Evolutionary conservation across 1,284 basidiomycete genomes (phyloP), one percentile per base, ranked within the genome.

Genomic region (Somion occarium): DNA sequence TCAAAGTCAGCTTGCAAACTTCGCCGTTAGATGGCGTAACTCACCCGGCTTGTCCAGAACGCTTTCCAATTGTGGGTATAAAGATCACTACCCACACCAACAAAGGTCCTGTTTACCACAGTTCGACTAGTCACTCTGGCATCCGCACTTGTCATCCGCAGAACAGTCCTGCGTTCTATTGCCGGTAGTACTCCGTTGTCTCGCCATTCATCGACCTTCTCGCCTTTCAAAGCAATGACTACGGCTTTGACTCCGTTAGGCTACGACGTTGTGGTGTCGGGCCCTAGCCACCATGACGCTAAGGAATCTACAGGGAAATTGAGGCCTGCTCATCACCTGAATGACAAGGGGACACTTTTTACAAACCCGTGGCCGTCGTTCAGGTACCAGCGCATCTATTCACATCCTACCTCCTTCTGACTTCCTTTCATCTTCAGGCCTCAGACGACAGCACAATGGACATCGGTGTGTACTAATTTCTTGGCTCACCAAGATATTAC

Each of bases 291-390:
- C 7, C 39, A 15, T 5, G 9, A 7, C 19, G 13, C 19, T 19
- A 5, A 15, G 20, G 39, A 41, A 18, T 7, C 39, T 7, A 22
- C 7, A 22, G 18, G 18, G 20, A 41, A 41, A 22, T 22, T 18
- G 5, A 54, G 56, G n/a, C 64, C 62, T 11, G 55, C 60, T 7
- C 64, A 66, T 44, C 62, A 65, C 46, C 24, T 51, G 12, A 55
- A 63, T 46, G 55, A 57, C 25, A 53, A 46, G 15, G 30, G 53
- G 50, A 60, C 64, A 24, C 56, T 51, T 42, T 68, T 68, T 46
- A 26, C 24, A 25, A 66, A 66, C 45, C 66, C 66, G 1, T 67
- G 66, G 66, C 60, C 64, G 13, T 68, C 66, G 1, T 62, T 55
- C 49, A 53, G 59, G 61, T 64, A 30, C 26, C 13, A 26, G 11